These are phyloP conservation scores for Westerdykella sp. DNA, from an alignment of 2,329 filamentous ascomycete genomes.

Conservation along the genomic window DNA sequence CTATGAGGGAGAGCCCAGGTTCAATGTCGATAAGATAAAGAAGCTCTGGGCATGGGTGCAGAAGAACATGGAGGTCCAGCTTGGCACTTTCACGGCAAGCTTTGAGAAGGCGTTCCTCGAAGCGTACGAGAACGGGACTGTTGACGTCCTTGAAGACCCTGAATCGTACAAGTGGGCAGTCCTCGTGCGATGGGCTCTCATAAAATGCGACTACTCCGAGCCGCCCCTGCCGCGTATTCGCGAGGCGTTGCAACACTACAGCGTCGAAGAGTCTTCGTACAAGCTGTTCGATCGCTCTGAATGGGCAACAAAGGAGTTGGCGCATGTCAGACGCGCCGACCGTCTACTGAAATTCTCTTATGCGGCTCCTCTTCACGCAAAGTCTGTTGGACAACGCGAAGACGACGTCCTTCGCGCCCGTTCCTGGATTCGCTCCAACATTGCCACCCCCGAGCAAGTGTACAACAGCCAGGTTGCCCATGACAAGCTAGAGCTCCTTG, in stretches of 20 bases:
- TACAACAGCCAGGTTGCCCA: slow-evolving; percentile 39
- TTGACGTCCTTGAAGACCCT: slow-evolving; percentile 56
- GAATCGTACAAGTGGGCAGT: slow-evolving; percentile 61
- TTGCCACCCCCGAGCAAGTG: slow-evolving; percentile 35
- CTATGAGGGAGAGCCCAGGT: slow-evolving; percentile 33
- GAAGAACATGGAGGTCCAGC: slow-evolving; percentile 35
- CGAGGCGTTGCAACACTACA: slow-evolving; percentile 17
- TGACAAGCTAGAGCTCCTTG: slow-evolving; percentile 35
- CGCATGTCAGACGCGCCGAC: slow-evolving; percentile 19
- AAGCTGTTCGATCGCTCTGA: slow-evolving; percentile 17
- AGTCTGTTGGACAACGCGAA: slow-evolving; percentile 1
- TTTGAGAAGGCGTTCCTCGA: slow-evolving; percentile 61
- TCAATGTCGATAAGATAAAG: slow-evolving; percentile 28
- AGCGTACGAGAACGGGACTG: slow-evolving; percentile 58
- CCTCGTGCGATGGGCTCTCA: slow-evolving; percentile 61
- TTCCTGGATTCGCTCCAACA: slow-evolving; percentile 44
- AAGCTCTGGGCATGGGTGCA: slow-evolving; percentile 37
- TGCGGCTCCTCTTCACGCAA: slow-evolving; percentile 22
- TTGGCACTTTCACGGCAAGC: slow-evolving; percentile 53
- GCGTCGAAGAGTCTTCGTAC: slow-evolving; percentile 25
- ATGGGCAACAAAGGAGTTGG: slow-evolving; percentile 21
- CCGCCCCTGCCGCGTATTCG: slow-evolving; percentile 16
- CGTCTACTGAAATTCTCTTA: slow-evolving; percentile 21
- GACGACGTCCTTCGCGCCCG: slow-evolving; percentile 23
- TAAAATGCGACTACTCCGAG: slow-evolving; percentile 33